Evolutionary conservation across 2,329 filamentous ascomycete species (phyloP), one percentile per base, ranked within the genome.

Genomic region (Diaporthe nobilis): DNA sequence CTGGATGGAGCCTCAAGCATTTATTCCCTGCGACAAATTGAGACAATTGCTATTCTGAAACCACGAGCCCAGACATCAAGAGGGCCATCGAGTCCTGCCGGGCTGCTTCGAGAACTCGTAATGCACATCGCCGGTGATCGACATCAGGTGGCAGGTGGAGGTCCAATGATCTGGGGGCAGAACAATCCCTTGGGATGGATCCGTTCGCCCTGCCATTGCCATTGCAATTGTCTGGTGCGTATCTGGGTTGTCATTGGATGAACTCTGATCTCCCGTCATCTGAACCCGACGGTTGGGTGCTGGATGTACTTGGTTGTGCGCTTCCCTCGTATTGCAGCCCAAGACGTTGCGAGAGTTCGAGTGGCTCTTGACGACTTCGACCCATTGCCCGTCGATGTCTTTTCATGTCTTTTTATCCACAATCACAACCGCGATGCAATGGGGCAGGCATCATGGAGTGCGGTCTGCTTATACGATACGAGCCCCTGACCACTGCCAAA

Each of bases 41-140:
- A 70, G 49, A 70, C 65, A 70, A 4, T n/a, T 53, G 47, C 65
- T 70, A 34, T 34, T 55, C 65, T 70, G 65, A 70, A 70, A 70
- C 65, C 63, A 53, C 13, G 31, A 37, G 31, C 47, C 63, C 63
- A 68, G 63, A 68, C 63, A 68, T 39, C 2, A 4, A 65, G 39
- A 65, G 37, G n/a, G 60, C 60, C 60, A 0, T 65, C 42, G 61
- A 49, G 61, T 65, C 42, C 42, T 60, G 17, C 39, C 39, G 31
- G 39, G 31, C 61, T 68, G 65, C 65, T 42, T 68, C 47, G 47
- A 42, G 65, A 15, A 39, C 47, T 34, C 31, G 22, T 53, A 53
- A 53, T 53, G 65, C 47, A 53, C 34, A 51, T 53, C 31, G 47
- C 20, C 4, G 31, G 13, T 28, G 47, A 68, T 53, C 47, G 20